Base-by-base conservation (phyloP, 2,329 filamentous ascomycete genomes). In the Phyllosticta capitalensis region DNA sequence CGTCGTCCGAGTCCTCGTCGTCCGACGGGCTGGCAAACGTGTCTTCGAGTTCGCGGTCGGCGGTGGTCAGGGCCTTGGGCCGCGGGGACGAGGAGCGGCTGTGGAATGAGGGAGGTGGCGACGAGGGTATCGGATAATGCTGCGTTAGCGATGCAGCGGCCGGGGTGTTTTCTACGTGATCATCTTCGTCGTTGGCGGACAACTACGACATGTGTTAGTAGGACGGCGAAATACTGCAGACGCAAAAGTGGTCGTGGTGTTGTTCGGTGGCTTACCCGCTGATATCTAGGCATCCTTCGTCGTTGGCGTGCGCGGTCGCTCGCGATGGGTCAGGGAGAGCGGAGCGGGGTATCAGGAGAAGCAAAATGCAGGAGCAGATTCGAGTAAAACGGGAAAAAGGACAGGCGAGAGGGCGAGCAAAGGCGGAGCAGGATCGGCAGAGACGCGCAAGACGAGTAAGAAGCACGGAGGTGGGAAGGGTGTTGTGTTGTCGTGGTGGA, bases 41-140 rank as follows among this genome's bases (percentile, higher is more conserved):
- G 71, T 97, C 92, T 66, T 89, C 90, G 14, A 99, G 82, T n/a
- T 89, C 87, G 63, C 88, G 81, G 67, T 96, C 86, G 62, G 90
- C 87, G 61, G 83, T 78, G 65, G 74, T 76, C 17, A 14, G 38
- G 58, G 72, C 69, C 60, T 77, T 72, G 48, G 78, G 77, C 20
- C 78, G 73, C 30, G 81, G 82, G 38, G 89, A 92, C 1, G 90
- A 90, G 30, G 87, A 81, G 70, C 89, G 84, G 53, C 92, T 96
- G 72, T 86, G 90, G 74, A 96, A 97, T 1, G 92, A 96, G 1
- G 92, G 92, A 45, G 78, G 78, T 64, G 78, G 78, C 62, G 78
- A 80, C 63, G 72, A 70, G 24, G 78, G 78, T 22, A 78, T 71
- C 22, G 72, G 67, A 63, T 72, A 70, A 54, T 69, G 69, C 56